A percentile compares a stretch with the other conserved stretches of the same genome.
Evolutionary conservation across 495 filamentous ascomycete genomes (phyloP).

Genomic region (Entonaema liquescens): DNA sequence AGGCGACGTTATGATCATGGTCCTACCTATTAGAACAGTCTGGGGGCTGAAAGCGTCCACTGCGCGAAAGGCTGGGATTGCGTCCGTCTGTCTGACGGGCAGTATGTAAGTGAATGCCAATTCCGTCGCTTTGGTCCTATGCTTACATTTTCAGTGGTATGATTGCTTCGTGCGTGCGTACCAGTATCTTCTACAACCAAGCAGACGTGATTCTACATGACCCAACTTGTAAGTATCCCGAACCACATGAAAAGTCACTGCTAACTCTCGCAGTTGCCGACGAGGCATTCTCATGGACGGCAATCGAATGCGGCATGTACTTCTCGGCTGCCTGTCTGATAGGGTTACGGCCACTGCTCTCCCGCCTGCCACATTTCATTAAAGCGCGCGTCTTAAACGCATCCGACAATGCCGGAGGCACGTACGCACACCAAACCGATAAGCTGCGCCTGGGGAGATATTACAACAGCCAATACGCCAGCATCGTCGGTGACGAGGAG

Average conservation of each 20-base stretch:
- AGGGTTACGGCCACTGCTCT: constrained; percentile 15
- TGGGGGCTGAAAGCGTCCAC: constrained; percentile 44
- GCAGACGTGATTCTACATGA: background rate
- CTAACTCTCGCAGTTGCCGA: constrained; percentile 18
- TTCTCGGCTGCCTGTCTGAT: constrained; percentile 27
- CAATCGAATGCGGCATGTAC: constrained; percentile 27
- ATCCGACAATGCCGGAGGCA: background rate
- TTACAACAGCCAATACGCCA: background rate
- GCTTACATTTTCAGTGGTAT: background rate
- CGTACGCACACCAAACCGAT: background rate
- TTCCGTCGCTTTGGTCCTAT: background rate
- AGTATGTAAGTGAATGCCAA: background rate
- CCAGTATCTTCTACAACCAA: background rate
- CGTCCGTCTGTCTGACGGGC: background rate
- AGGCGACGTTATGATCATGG: constrained; percentile 46
- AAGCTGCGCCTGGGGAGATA: background rate
- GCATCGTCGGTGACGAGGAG: background rate
- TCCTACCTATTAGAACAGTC: constrained; percentile 46
- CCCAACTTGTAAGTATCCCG: background rate
- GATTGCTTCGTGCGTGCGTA: background rate
- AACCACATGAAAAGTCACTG: too few species aligned
- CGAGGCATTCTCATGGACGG: constrained; percentile 23
- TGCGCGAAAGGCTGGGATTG: constrained; percentile 33
- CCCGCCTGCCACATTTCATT: background rate
- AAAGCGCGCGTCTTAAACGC: background rate